phyloP scores from a whole-genome alignment of 1,284 basidiomycete species.

The Phellopilus nigrolimitatus region DNA sequence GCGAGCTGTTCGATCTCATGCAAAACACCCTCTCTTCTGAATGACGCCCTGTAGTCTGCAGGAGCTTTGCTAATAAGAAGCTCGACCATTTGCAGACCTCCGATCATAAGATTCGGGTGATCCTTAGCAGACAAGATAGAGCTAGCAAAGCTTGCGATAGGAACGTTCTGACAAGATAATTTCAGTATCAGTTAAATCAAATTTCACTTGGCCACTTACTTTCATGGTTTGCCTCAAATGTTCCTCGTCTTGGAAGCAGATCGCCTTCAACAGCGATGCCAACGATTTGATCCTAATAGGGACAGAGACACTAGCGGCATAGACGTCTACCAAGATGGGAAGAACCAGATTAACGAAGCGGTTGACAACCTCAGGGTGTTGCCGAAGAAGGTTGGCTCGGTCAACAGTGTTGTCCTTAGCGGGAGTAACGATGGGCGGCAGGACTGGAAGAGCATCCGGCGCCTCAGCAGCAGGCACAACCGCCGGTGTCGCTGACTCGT shows the following conservation, averaged over 20 bases:
- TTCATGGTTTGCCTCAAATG: slow-evolving; percentile 72
- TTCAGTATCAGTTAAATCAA: background rate
- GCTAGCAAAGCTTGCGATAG: slow-evolving; percentile 88
- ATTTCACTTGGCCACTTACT: slow-evolving; percentile 39
- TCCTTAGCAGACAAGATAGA: slow-evolving; percentile 90
- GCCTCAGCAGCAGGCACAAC: slow-evolving; percentile 2
- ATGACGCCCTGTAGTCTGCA: slow-evolving; percentile 77
- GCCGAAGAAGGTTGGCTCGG: slow-evolving; percentile 68
- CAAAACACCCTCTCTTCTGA: slow-evolving; percentile 90
- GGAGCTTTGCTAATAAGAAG: slow-evolving; percentile 80
- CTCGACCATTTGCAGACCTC: slow-evolving; percentile 88
- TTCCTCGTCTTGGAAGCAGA: slow-evolving; percentile 78
- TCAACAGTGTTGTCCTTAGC: slow-evolving; percentile 42
- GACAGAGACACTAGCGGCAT: slow-evolving; percentile 86
- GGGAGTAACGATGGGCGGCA: slow-evolving; percentile 18
- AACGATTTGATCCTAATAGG: slow-evolving; percentile 85
- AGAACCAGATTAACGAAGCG: slow-evolving; percentile 84
- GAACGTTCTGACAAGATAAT: slow-evolving; percentile 62
- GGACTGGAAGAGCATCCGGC: slow-evolving; percentile 4
- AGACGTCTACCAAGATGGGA: slow-evolving; percentile 92
- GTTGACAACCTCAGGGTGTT: slow-evolving; percentile 70
- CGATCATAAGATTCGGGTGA: slow-evolving; percentile 78
- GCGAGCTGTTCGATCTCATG: slow-evolving; percentile 84
- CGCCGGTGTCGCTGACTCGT: slow-evolving; percentile 23
- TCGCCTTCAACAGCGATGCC: slow-evolving; percentile 81